phyloP scores from a whole-genome alignment of 1,284 basidiomycete species.

The Heterobasidion irregulare region DNA sequence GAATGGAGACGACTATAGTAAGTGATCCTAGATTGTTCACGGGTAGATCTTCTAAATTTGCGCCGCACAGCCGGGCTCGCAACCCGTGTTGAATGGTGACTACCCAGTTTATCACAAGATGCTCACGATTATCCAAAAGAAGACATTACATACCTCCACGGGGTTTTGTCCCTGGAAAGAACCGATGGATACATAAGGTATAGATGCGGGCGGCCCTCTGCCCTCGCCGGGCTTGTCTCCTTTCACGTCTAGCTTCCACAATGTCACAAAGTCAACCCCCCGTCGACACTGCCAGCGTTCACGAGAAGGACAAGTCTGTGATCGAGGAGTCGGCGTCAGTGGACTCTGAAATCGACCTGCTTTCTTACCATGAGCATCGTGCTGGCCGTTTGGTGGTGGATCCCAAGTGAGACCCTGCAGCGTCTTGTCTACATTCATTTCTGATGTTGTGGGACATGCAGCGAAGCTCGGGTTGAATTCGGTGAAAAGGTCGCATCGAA shows the following conservation, averaged over 20 bases:
- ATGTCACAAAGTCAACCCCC: not conserved
- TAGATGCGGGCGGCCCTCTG: not conserved
- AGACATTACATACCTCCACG: not conserved
- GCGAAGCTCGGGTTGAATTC: slow-evolving; percentile 45
- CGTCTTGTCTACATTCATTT: slow-evolving; percentile 2
- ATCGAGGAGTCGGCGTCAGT: not conserved
- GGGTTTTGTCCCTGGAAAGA: too few relatives aligned
- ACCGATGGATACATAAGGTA: not conserved
- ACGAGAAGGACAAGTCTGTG: slow-evolving; percentile 3
- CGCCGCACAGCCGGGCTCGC: not conserved
- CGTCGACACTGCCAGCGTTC: slow-evolving; percentile 4
- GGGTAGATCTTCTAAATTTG: too few relatives aligned
- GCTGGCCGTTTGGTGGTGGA: slow-evolving; percentile 57
- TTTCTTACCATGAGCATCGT: slow-evolving; percentile 42
- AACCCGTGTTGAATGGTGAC: not conserved
- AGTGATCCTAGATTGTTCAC: too few relatives aligned
- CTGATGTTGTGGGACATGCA: slow-evolving; percentile 18
- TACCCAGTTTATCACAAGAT: not conserved
- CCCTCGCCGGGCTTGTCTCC: not conserved
- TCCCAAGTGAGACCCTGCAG: slow-evolving; percentile 33
- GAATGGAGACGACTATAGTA: too few relatives aligned
- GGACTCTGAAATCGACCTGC: slow-evolving; percentile 27
- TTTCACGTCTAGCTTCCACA: not conserved
- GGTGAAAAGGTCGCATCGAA: slow-evolving; percentile 38
- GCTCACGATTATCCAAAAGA: not conserved